These are phyloP conservation scores for Dalbergia cultrata DNA, from an alignment of 306 rosid genomes.

Conservation along the genomic window DNA sequence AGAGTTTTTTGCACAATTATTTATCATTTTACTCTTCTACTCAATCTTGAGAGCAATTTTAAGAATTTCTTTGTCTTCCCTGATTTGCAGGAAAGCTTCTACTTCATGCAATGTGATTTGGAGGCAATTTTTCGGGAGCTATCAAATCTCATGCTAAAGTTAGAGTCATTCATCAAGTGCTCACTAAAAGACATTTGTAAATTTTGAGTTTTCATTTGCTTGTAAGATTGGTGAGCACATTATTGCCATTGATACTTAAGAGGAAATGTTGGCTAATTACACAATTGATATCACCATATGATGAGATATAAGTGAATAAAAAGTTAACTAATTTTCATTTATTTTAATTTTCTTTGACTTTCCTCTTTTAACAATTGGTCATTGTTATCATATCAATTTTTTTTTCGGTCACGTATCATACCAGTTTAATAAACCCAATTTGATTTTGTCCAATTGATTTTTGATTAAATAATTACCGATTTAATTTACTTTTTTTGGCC, in stretches of 20 bases:
- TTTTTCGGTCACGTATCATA: no score
- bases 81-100: constrained; percentile 29
- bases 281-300: neutral
- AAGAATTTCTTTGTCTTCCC: no score
- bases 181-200: constrained; percentile 38
- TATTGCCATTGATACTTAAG: no score
- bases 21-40: neutral
- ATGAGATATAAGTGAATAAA: neutral
- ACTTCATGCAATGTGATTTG: neutral
- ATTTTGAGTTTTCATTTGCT: constrained; percentile 13
- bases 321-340: neutral
- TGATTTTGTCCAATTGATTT: no score
- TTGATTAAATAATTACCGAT: no score
- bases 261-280: no score
- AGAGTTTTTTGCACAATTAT: neutral
- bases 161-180: constrained; percentile 30
- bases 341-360: neutral
- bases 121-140: neutral
- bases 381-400: neutral
- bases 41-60: neutral
- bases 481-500: no score
- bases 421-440: no score
- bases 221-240: no score
- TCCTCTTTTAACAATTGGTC: neutral
- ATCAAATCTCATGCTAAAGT: constrained; percentile 13